Conservation (phyloP, 1,284 basidiomycete species). For the Pseudozyma tsukubaensis region DNA sequence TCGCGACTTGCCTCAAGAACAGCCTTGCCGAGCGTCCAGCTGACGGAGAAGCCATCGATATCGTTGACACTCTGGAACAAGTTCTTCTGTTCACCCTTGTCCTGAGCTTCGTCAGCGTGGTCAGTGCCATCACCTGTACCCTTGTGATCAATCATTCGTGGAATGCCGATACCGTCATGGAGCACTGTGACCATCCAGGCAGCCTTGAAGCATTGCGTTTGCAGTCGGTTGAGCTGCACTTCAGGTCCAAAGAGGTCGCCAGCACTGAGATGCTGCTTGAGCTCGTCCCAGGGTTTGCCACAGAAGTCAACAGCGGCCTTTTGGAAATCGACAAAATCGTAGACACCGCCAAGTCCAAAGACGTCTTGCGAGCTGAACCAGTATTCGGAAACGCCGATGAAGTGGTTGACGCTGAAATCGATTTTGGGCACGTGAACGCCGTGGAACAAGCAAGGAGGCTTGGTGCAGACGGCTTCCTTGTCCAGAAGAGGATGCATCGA, state of each 20-base stretch:
- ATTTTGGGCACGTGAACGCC: slow-evolving; percentile 84
- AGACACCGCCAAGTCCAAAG: slow-evolving; percentile 91
- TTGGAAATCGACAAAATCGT: slow-evolving; percentile 96
- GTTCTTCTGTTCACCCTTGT: slow-evolving; percentile 62
- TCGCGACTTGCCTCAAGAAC: slow-evolving; percentile 88
- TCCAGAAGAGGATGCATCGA: slow-evolving; percentile 83
- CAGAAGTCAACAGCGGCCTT: slow-evolving; percentile 90
- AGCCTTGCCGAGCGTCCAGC: slow-evolving; percentile 98
- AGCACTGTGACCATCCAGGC: slow-evolving; percentile 97
- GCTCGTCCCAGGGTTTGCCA: slow-evolving; percentile 79
- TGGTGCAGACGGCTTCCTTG: slow-evolving; percentile 83
- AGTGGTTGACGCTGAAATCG: slow-evolving; percentile 88
- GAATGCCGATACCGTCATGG: slow-evolving; percentile 95
- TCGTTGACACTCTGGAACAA: slow-evolving; percentile 91
- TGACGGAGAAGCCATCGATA: slow-evolving; percentile 90
- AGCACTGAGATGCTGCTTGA: slow-evolving; percentile 74
- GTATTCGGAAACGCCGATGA: slow-evolving; percentile 98
- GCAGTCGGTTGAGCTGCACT: slow-evolving; percentile 83
- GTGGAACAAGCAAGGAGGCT: slow-evolving; percentile 92
- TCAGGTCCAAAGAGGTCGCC: slow-evolving; percentile 73
- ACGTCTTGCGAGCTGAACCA: slow-evolving; percentile 99
- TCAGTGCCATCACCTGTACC: slow-evolving; percentile 58
- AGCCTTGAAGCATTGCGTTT: slow-evolving; percentile 99
- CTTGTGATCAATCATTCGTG: slow-evolving; percentile 81
- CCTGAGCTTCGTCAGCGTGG: slow-evolving; percentile 59